Percentiles rank a stretch among this genome's conserved stretches.
Conservation (phyloP, 192 early-diverging fungal genomes). For the Gorgonomyces haynaldii region DNA sequence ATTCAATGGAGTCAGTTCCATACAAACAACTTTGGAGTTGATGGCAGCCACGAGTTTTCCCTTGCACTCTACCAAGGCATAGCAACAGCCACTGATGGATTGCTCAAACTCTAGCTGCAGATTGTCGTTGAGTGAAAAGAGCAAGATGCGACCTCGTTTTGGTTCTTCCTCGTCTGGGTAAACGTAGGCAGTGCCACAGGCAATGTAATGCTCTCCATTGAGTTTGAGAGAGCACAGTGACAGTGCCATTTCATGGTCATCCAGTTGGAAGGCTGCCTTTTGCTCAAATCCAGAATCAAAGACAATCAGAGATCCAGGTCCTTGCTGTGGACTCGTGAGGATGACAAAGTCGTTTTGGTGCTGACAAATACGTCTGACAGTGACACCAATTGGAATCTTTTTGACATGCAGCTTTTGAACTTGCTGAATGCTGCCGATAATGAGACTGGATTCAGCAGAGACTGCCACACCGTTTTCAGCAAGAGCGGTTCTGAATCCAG, state of each 20-base stretch:
- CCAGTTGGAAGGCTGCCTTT: constrained; percentile 30
- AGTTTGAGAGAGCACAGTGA: background rate
- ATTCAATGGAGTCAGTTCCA: background rate
- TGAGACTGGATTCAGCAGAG: constrained; percentile 44
- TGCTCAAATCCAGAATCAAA: constrained; percentile 62
- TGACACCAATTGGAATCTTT: constrained; percentile 52
- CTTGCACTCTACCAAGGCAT: constrained; percentile 42
- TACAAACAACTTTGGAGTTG: constrained; percentile 35
- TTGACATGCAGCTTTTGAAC: constrained; percentile 78
- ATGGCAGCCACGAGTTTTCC: constrained; percentile 56
- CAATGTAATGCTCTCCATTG: constrained; percentile 36
- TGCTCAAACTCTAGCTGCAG: constrained; percentile 38
- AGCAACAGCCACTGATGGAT: constrained; percentile 54
- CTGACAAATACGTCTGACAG: constrained; percentile 58
- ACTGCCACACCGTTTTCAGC: constrained; percentile 52
- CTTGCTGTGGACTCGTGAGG: too few species aligned
- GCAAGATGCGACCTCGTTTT: constrained; percentile 58
- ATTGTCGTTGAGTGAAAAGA: constrained; percentile 33
- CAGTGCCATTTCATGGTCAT: constrained; percentile 16
- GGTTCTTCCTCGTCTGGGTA: constrained; percentile 50
- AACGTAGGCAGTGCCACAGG: constrained; percentile 63
- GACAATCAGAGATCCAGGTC: constrained; percentile 42
- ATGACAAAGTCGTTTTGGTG: constrained; percentile 36
- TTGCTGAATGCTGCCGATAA: constrained; percentile 66
- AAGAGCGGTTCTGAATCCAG: constrained; percentile 42